Conservation (phyloP, 2,329 filamentous ascomycete species). For the Lachnum nothofagi region DNA sequence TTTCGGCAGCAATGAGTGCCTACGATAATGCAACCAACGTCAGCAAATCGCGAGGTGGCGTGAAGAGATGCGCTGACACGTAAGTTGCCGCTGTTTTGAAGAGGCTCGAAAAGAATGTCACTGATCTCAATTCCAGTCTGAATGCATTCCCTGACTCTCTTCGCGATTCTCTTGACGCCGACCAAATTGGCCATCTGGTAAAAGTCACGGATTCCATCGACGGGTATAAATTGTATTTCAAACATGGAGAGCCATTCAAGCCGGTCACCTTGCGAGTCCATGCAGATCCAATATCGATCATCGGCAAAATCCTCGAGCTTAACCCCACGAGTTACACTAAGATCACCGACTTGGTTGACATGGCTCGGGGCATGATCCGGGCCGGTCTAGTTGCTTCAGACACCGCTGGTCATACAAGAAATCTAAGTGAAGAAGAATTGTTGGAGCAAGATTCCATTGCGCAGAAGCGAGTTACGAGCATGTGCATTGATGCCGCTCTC, state of each 20-base stretch:
- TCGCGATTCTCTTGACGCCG: constrained; percentile 45
- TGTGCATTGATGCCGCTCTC: constrained; percentile 75
- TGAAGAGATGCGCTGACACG: constrained; percentile 75
- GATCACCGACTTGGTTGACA: constrained; percentile 65
- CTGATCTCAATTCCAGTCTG: constrained; percentile 44
- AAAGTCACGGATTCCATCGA: constrained; percentile 70
- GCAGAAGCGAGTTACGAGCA: constrained; percentile 66
- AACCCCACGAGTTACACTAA: constrained; percentile 70
- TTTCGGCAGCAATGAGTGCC: constrained; percentile 59
- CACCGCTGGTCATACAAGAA: constrained; percentile 8
- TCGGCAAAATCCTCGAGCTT: constrained; percentile 69
- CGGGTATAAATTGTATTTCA: constrained; percentile 71
- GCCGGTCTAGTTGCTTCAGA: constrained; percentile 44
- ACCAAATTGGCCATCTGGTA: constrained; percentile 59
- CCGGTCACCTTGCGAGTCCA: constrained; percentile 75
- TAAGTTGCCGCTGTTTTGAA: constrained; percentile 35
- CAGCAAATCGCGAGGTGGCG: constrained; percentile 67
- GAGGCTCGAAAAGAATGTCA: not conserved
- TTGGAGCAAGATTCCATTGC: constrained; percentile 38
- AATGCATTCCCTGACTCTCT: constrained; percentile 59
- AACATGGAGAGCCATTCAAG: constrained; percentile 74
- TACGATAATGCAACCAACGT: constrained; percentile 82
- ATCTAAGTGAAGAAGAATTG: constrained; percentile 13
- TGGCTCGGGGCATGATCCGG: constrained; percentile 62
- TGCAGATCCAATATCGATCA: constrained; percentile 66